Evolutionary conservation across 495 filamentous ascomycete species (phyloP), one percentile per base, ranked within the genome.

Genomic region (Xanthoparmelia taractica): DNA sequence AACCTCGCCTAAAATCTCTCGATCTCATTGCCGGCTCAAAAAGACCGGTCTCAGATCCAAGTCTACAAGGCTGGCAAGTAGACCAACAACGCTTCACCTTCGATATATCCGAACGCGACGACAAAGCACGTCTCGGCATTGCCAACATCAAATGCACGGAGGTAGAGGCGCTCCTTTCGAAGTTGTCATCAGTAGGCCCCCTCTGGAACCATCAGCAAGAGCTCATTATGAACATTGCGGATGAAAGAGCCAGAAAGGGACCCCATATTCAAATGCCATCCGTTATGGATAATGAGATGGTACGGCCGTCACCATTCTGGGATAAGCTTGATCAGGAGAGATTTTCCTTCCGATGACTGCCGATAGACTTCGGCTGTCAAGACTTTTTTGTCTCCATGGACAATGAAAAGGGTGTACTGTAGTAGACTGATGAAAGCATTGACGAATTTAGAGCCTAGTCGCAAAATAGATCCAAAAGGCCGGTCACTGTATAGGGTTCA

Each of bases 21-120:
- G 47, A 50, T 50, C 47, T 50, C 25, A 50, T 50, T 6, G 47
- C 47, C 47, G 47, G 47, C 47, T 50, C 47, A 12, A 27, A 29
- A 27, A 27, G 4, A 2, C 23, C 23, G 15, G 11, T 15, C 47
- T 27, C 4, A 15, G 45, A 25, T 3, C n/a, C 45, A 48, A 48
- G 3, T 5, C 1, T 43, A 43, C 17, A 4, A 20, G 2, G 5
- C 18, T 47, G 20, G 47, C 57, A 12, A 23, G 36, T 13, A 3
- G 23, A 50, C 25, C 23, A 50, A n/a, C 47, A 50, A 50, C 47
- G 47, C 23, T 50, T 50, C 25, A 50, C 47, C 12, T 50, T 50
- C 12, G 47, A 50, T 29, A 23, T 50, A 17, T 50, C 23, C 25
- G 47, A 27, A 23, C 47, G 47, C 47, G 47, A 50, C 47, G 47